Base-by-base conservation (phyloP, 2,329 filamentous ascomycete species). In the Decorospora gaudefroyi region DNA sequence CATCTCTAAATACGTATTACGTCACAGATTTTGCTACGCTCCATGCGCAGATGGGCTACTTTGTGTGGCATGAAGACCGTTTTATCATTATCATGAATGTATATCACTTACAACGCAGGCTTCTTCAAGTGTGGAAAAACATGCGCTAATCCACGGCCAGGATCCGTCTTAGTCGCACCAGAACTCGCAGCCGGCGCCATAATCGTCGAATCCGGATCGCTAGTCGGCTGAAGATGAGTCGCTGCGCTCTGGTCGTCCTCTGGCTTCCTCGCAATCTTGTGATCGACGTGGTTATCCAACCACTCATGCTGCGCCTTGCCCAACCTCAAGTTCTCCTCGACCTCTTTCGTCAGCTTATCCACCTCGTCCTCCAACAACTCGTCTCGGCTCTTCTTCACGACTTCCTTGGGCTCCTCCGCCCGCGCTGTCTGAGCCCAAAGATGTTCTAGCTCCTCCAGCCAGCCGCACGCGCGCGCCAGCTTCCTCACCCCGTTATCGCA, bases 401-500 rank as follows among this genome's bases (percentile, higher is more conserved):
- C 78, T 30, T 56, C 40, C 15, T 45, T 45, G 3, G 39, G 29
- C 1, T 38, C 35, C 12, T 44, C 74, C 16, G 84, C 49, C 2
- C 40, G 49, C 19, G 87, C 85, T 0, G 86, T 79, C 31, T 74
- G 71, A 15, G 82, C 77, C 90, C 90, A 97, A 38, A 88, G 59
- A 3, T 66, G 70, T 65, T 96, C 89, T 11, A 99, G 75, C 64
- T 97, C 92, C 2, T 89, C 83, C 6, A 80, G 71, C 93, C 93
- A 99, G 1, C 90, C 92, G 29, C 95, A 78, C 18, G 85, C 84
- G 52, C 86, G 78, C 1, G 92, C 91, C 23, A 99, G 76, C 66
- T 82, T 84, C 40, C 87, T 79, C 1, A 97, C 86, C 0, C 90
- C 90, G 0, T 77, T 76, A 68, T 99, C 92, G 67, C 91, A 96